phyloP scores from a whole-genome alignment of 805 yeast genomes.

The Lipomyces starkeyi region DNA sequence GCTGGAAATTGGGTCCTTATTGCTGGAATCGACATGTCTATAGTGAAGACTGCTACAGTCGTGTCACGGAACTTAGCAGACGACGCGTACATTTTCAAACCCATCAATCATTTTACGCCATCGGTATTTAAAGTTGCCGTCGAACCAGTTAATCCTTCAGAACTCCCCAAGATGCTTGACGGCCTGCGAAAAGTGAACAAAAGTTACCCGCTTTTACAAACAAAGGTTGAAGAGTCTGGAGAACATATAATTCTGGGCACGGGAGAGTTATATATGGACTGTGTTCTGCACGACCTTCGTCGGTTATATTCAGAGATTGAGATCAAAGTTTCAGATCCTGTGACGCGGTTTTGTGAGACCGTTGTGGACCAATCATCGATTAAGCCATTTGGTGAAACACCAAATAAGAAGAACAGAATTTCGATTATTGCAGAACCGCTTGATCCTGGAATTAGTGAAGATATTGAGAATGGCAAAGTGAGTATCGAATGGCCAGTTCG shows the following conservation, averaged over 20 bases:
- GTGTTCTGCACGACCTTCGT: conserved; percentile 78
- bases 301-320: conserved; percentile 65
- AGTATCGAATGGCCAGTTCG: conserved; percentile 48
- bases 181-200: conserved; percentile 68
- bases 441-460: conserved; percentile 58
- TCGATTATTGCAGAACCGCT: conserved; percentile 81
- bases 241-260: conserved; percentile 80
- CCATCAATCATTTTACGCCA: conserved; percentile 53
- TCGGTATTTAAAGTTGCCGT: conserved; percentile 82
- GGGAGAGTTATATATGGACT: conserved; percentile 89
- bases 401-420: conserved; percentile 60
- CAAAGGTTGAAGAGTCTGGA: conserved; percentile 87
- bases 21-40: conserved; percentile 62
- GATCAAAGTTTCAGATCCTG: conserved; percentile 84
- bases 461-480: conserved; percentile 59
- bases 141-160: conserved; percentile 80
- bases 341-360: conserved; percentile 80
- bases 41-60: conserved; percentile 69
- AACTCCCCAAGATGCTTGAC: conserved; percentile 72
- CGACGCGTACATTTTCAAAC: conserved; percentile 48
- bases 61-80: conserved; percentile 43
- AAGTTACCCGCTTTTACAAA: conserved; percentile 67
- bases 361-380: conserved; percentile 68
- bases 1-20: conserved; percentile 75
- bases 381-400: conserved; percentile 65